Percentiles rank a stretch among this genome's conserved stretches.
Evolutionary conservation across 2,329 filamentous ascomycete species (phyloP).

Genomic region (Chaetomiaceae sp.): DNA sequence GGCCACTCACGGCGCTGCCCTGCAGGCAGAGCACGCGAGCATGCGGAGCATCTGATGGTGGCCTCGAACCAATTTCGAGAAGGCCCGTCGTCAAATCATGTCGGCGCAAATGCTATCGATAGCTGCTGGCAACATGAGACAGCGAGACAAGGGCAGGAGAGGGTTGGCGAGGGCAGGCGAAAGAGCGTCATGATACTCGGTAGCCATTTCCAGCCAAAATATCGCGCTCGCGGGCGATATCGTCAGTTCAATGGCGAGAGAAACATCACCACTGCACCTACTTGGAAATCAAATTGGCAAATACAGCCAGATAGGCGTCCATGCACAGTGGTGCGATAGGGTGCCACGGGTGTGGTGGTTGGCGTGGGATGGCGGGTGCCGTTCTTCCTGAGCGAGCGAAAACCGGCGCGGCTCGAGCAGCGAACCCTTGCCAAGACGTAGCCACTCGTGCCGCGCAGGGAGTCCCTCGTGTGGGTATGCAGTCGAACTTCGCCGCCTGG

Average conservation of each 20-base stretch:
- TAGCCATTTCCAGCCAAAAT: neutral
- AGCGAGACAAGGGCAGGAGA: neutral
- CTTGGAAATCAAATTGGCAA: slow-evolving; percentile 5
- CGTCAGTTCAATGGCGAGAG: neutral
- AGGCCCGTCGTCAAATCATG: slow-evolving; percentile 1
- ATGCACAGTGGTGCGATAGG: slow-evolving; percentile 11
- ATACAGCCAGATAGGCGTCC: neutral
- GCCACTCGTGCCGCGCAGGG: slow-evolving; percentile 20
- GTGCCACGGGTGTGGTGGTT: too few species aligned
- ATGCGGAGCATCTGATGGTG: slow-evolving; percentile 4
- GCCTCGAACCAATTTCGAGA: neutral
- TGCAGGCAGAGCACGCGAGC: slow-evolving; percentile 19
- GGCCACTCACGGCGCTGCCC: neutral
- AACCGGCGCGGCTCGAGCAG: slow-evolving; percentile 20
- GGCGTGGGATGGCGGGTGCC: slow-evolving; percentile 17
- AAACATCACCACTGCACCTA: neutral
- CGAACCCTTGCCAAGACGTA: slow-evolving; percentile 20
- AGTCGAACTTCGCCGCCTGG: slow-evolving; percentile 15
- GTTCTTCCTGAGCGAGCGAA: slow-evolving; percentile 20
- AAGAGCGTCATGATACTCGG: too few species aligned
- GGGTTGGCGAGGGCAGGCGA: too few species aligned
- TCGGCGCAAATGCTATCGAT: slow-evolving; percentile 1
- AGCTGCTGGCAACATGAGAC: neutral
- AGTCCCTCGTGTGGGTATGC: slow-evolving; percentile 13
- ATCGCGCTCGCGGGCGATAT: neutral